Conservation (phyloP, 257 asterid species). For the Nicotiana knightiana region DNA sequence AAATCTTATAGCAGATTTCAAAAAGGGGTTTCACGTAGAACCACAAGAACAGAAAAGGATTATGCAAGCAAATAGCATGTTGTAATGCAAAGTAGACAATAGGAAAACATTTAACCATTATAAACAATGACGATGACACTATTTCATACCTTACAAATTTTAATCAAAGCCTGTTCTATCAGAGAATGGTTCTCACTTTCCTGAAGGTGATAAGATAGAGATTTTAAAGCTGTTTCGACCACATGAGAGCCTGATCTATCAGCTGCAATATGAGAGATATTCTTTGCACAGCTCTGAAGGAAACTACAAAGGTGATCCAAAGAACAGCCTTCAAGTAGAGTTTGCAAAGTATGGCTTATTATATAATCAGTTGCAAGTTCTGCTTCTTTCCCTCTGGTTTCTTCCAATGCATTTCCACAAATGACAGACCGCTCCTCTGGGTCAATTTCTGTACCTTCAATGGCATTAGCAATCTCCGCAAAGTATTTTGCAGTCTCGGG, state of each 20-base stretch:
- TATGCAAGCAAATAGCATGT: not conserved
- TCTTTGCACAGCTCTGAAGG: conserved; percentile 45
- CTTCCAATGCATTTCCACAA: conserved; percentile 89
- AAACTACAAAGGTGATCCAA: conserved; percentile 70
- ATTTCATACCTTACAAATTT: conserved; percentile 56
- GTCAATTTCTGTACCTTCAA: conserved; percentile 73
- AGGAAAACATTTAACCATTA: not conserved
- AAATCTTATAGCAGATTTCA: not conserved
- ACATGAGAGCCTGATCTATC: conserved; percentile 98
- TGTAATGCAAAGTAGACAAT: not conserved
- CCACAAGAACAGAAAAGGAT: not conserved
- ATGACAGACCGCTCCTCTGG: conserved; percentile 63
- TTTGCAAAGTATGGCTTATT: conserved; percentile 85
- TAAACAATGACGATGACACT: not conserved
- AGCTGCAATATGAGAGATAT: conserved; percentile 56
- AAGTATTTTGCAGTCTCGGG: conserved; percentile 85
- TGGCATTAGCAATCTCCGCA: conserved; percentile 68
- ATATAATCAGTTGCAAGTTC: conserved; percentile 93
- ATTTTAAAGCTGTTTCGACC: conserved; percentile 84
- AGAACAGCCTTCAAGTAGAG: conserved; percentile 78
- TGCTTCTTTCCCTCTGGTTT: conserved; percentile 84
- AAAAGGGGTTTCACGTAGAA: not conserved
- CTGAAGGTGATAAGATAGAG: conserved; percentile 70
- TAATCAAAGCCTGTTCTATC: conserved; percentile 50
- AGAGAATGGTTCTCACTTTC: conserved; percentile 48